A percentile compares a stretch with the other conserved stretches of the same genome.
Conservation (phyloP, 2,329 filamentous ascomycete genomes). For the Alternaria alternata region DNA sequence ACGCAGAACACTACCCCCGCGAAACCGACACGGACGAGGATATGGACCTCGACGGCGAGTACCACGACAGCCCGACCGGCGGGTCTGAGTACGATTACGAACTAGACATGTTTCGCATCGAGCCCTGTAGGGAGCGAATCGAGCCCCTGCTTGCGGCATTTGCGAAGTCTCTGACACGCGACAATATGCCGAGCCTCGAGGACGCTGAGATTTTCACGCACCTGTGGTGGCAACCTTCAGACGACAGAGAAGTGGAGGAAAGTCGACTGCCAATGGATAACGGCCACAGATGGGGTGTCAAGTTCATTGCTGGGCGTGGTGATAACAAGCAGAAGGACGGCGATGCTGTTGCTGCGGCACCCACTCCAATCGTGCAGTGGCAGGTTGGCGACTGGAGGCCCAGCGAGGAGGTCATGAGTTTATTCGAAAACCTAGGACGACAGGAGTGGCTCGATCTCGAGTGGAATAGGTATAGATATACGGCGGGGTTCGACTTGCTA, state of each 20-base stretch:
- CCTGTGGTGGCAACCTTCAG: conserved; percentile 13
- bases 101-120: conserved; percentile 19
- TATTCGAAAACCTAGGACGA: conserved; percentile 19
- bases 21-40: conserved; percentile 14
- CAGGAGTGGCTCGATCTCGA: conserved; percentile 19
- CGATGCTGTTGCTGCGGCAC: conserved; percentile 54
- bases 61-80: neutral
- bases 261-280: conserved; percentile 14
- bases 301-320: conserved; percentile 17
- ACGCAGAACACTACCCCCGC: conserved; percentile 16
- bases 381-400: conserved; percentile 23
- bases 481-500: conserved; percentile 7
- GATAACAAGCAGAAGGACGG: neutral
- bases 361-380: conserved; percentile 21
- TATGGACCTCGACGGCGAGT: neutral
- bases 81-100: conserved; percentile 4
- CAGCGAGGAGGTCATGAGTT: conserved; percentile 14
- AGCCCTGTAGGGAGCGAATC: conserved; percentile 21
- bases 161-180: conserved; percentile 12
- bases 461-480: conserved; percentile 14
- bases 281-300: conserved; percentile 21
- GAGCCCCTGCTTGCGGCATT: conserved; percentile 22
- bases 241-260: conserved; percentile 11
- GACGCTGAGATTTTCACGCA: conserved; percentile 22
- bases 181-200: conserved; percentile 20